Conservation (phyloP, 352 stramenopile genomes). For the Phytophthora fragariae region DNA sequence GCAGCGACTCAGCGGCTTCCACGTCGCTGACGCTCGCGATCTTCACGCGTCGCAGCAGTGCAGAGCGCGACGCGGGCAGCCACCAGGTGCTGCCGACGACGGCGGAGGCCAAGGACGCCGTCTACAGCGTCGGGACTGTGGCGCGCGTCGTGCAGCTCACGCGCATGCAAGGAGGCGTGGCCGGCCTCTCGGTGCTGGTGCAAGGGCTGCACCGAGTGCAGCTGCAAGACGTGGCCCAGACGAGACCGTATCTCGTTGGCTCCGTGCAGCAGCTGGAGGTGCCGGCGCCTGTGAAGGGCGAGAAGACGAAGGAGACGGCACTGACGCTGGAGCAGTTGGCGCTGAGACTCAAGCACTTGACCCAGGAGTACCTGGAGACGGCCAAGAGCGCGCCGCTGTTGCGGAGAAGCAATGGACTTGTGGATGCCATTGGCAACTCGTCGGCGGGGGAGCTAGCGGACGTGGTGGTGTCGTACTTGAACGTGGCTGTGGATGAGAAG, state of each 20-base stretch:
- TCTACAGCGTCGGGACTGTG: constrained; percentile 70
- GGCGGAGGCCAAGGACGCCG: constrained; percentile 33
- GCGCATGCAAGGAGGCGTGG: constrained; percentile 56
- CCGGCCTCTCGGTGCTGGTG: constrained; percentile 72
- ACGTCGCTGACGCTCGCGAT: constrained; percentile 66
- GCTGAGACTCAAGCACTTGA: constrained; percentile 67
- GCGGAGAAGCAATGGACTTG: constrained; percentile 62
- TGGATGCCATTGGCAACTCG: constrained; percentile 70
- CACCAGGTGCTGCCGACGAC: constrained; percentile 28
- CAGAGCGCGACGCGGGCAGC: constrained; percentile 23
- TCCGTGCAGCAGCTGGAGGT: constrained; percentile 46
- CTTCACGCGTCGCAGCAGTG: constrained; percentile 60
- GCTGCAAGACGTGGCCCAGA: constrained; percentile 58
- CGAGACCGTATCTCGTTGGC: constrained; percentile 64
- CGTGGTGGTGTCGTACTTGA: constrained; percentile 75
- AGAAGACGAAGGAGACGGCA: constrained; percentile 24
- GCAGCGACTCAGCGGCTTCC: constrained; percentile 22
- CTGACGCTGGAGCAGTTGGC: constrained; percentile 47
- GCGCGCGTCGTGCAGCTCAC: constrained; percentile 83
- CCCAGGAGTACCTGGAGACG: constrained; percentile 71
- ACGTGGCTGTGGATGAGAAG: constrained; percentile 61
- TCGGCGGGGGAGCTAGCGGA: constrained; percentile 72
- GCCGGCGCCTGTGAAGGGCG: constrained; percentile 24
- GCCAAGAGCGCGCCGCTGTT: constrained; percentile 67
- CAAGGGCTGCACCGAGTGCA: constrained; percentile 67